These are phyloP conservation scores for Boletus rufocinnamomeus DNA, from an alignment of 768 basidiomycete species.

Conservation along the genomic window DNA sequence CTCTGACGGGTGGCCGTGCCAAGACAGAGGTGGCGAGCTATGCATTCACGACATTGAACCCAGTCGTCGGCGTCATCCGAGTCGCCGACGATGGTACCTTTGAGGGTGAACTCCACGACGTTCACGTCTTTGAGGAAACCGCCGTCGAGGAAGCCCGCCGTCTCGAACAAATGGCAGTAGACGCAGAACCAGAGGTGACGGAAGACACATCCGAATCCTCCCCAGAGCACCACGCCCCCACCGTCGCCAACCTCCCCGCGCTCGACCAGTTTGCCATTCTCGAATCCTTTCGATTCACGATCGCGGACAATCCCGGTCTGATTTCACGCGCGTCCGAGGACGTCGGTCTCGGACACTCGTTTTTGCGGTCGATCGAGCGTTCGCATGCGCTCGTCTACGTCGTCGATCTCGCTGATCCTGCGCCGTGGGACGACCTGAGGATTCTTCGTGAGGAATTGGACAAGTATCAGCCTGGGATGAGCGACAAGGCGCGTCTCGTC, in stretches of 20 bases:
- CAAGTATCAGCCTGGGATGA: conserved; percentile 77
- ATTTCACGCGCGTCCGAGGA: conserved; percentile 83
- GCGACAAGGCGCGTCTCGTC: conserved; percentile 73
- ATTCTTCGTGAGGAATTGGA: conserved; percentile 83
- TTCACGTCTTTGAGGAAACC: conserved; percentile 68
- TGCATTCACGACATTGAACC: conserved; percentile 95
- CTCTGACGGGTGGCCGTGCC: conserved; percentile 82
- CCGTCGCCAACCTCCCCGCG: conserved; percentile 17
- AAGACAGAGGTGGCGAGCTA: conserved; percentile 86
- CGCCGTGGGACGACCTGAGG: conserved; percentile 76
- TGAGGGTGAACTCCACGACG: conserved; percentile 55
- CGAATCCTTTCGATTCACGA: conserved; percentile 88
- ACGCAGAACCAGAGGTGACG: conserved; percentile 18
- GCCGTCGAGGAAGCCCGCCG: conserved; percentile 48
- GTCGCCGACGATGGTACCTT: conserved; percentile 78
- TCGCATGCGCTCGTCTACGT: conserved; percentile 90
- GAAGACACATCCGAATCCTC: not conserved
- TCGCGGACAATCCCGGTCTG: conserved; percentile 96
- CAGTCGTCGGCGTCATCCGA: conserved; percentile 88
- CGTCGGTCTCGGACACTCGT: conserved; percentile 91
- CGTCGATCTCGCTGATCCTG: conserved; percentile 76
- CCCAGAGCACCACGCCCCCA: not conserved
- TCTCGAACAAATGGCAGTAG: conserved; percentile 43
- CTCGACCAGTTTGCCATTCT: conserved; percentile 54
- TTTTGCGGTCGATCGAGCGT: conserved; percentile 90